Evolutionary conservation across 805 yeast species (phyloP), one percentile per base, ranked within the genome.

Genomic region (Lachancea dasiensis): DNA sequence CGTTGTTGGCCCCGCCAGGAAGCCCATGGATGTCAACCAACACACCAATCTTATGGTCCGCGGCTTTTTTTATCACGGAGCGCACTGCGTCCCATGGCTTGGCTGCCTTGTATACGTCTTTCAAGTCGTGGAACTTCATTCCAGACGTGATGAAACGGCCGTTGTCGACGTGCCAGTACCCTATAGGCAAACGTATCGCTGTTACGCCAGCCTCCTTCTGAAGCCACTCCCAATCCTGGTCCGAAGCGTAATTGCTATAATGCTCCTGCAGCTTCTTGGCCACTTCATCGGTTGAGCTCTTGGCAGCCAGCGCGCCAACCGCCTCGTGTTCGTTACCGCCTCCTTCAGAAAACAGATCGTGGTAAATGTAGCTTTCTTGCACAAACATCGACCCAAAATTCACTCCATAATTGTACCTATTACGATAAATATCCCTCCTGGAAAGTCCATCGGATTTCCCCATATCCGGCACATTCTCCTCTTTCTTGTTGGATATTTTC

Each of bases 1-100:
- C 82, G 1, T 77, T 72, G 53, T 92, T 90, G 17, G 97, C 97
- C 25, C 97, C 97, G 10, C 86, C 86, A 4, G 97, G 97, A 7
- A 90, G 60, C 0, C 83, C 97, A 61, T 92, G 97, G 29, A 90
- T 51, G 60, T 90, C 97, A 11, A 90, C 72, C 38, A 90, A 51
- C 1, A 90, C 78, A 9, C 86, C 82, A 41, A 90, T 90, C 21
- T 72, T 68, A 48, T 77, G 60, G 14, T 67, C 43, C 0, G 56
- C 70, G 1, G 97, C 97, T 36, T 67, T 72, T 31, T 69, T 67
- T 28, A 87, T 68, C 38, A 76, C 67, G 25, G 64, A 51, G 56
- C 75, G 77, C 44, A 81, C 68, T 15, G 70, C 64, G 4, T 57
- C 56, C 97, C 97, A 90, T 1, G 64, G 58, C 20, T 45, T 46